Evolutionary conservation across 352 stramenopile genomes (phyloP).

Genomic region (Phytophthora tubulina): DNA sequence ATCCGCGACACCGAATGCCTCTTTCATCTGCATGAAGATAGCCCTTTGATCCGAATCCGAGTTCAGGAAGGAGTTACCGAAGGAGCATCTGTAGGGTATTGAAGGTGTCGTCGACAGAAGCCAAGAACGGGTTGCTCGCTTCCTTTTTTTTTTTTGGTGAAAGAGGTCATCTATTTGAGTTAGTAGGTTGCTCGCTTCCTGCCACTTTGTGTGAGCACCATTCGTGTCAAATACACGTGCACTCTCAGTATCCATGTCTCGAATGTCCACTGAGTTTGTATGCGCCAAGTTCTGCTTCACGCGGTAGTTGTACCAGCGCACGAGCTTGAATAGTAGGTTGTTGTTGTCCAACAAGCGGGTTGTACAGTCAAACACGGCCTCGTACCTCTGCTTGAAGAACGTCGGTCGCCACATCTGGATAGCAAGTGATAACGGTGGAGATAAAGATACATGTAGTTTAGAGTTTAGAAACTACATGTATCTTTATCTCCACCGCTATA

Average conservation of each 20-base stretch:
- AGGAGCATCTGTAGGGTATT: conserved; percentile 71
- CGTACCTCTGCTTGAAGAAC: conserved; percentile 79
- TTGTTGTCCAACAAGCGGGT: conserved; percentile 84
- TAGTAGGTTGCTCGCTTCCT: conserved; percentile 29
- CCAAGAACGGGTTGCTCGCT: conserved; percentile 55
- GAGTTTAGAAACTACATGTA: no score
- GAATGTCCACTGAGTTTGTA: conserved; percentile 61
- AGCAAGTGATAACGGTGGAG: no score
- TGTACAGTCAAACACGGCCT: conserved; percentile 63
- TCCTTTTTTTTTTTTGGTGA: no score
- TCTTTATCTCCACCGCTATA: no score
- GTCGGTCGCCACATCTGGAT: conserved; percentile 60
- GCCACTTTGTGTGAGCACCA: conserved; percentile 56
- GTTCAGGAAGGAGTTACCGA: conserved; percentile 76
- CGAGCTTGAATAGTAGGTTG: conserved; percentile 79
- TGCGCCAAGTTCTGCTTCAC: conserved; percentile 54
- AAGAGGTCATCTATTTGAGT: no score
- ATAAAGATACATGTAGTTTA: no score
- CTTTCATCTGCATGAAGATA: conserved; percentile 90
- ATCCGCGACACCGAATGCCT: conserved; percentile 75
- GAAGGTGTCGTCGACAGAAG: conserved; percentile 70
- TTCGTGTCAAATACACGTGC: conserved; percentile 18
- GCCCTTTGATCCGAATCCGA: conserved; percentile 77
- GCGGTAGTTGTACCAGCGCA: conserved; percentile 76
- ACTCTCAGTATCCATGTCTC: conserved; percentile 29